Evolutionary conservation across 345 rosid genomes (phyloP).

Genomic region (Euphorbia tirucalli): DNA sequence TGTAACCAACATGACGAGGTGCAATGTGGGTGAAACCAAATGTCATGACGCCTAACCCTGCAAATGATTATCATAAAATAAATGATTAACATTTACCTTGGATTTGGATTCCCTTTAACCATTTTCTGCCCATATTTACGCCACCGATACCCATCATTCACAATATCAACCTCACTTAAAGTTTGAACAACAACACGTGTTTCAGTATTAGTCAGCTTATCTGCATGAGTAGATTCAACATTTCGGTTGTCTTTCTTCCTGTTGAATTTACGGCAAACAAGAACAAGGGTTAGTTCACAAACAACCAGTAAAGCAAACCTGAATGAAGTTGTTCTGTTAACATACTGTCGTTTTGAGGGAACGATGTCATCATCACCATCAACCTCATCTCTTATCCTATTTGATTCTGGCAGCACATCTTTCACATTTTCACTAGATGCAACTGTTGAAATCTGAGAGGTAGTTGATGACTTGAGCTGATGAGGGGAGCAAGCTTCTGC

Average conservation of each 20-base stretch:
- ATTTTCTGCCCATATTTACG: slow-evolving; percentile 98
- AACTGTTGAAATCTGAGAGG: slow-evolving; percentile 35
- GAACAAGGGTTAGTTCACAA: slow-evolving; percentile 17
- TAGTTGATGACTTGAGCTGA: slow-evolving; percentile 32
- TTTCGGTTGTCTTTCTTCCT: slow-evolving; percentile 64
- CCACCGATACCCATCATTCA: slow-evolving; percentile 96
- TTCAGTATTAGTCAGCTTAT: slow-evolving; percentile 49
- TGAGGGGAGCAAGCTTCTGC: slow-evolving; percentile 39
- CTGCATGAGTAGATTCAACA: slow-evolving; percentile 37
- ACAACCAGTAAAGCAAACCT: slow-evolving; percentile 7
- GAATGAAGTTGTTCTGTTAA: slow-evolving; percentile 8
- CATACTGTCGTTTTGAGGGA: slow-evolving; percentile 63
- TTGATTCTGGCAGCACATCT: slow-evolving; percentile 39
- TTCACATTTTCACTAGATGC: slow-evolving; percentile 41
- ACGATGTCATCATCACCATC: slow-evolving; percentile 47
- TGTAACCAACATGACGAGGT: slow-evolving; percentile 1
- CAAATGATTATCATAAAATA: not conserved
- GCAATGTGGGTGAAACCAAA: not conserved
- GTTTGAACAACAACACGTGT: slow-evolving; percentile 53
- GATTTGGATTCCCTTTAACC: slow-evolving; percentile 94
- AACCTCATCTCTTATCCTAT: slow-evolving; percentile 42
- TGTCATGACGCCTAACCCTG: slow-evolving; percentile 1
- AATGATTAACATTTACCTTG: slow-evolving; percentile 48
- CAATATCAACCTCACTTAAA: slow-evolving; percentile 41
- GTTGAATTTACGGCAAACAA: slow-evolving; percentile 23